Evolutionary conservation across 2,329 filamentous ascomycete species (phyloP).

Genomic region (Amauroascus niger): DNA sequence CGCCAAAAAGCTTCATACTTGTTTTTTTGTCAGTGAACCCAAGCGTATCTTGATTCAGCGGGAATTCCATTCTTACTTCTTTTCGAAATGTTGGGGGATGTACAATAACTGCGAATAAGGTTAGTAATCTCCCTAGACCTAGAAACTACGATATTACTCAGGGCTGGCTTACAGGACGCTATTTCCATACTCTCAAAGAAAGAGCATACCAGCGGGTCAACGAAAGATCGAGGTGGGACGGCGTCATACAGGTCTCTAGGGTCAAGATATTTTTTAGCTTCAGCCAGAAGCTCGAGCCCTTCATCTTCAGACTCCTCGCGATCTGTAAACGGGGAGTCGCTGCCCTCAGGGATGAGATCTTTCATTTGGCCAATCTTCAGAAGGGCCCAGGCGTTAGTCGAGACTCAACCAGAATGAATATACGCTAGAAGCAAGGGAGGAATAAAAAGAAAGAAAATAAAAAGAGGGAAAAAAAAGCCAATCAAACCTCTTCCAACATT

Average conservation of each 20-base stretch:
- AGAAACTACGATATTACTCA: neutral
- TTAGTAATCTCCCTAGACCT: neutral
- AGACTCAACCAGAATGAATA: too few species aligned
- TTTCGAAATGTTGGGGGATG: slow-evolving; percentile 12
- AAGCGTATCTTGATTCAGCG: neutral
- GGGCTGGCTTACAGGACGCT: slow-evolving; percentile 7
- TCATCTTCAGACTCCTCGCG: neutral
- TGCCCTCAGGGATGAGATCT: slow-evolving; percentile 4
- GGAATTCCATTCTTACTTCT: slow-evolving; percentile 10
- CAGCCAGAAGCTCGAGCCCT: neutral
- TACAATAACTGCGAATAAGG: slow-evolving; percentile 3
- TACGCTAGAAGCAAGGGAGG: too few species aligned
- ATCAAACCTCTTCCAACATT: slow-evolving; percentile 24
- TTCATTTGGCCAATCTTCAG: slow-evolving; percentile 3
- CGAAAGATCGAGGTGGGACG: neutral
- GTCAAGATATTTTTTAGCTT: slow-evolving; percentile 1
- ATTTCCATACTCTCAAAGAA: slow-evolving; percentile 8
- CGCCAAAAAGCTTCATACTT: slow-evolving; percentile 14
- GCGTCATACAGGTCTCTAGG: neutral
- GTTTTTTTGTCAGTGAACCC: neutral
- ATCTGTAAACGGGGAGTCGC: neutral
- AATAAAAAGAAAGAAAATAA: too few species aligned
- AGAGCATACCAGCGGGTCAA: neutral
- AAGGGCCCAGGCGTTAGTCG: neutral
- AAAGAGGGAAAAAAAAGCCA: slow-evolving; percentile 20